Evolutionary conservation across 1,284 basidiomycete species (phyloP), one percentile per base, ranked within the genome.

Genomic region (Tilletia setariae): DNA sequence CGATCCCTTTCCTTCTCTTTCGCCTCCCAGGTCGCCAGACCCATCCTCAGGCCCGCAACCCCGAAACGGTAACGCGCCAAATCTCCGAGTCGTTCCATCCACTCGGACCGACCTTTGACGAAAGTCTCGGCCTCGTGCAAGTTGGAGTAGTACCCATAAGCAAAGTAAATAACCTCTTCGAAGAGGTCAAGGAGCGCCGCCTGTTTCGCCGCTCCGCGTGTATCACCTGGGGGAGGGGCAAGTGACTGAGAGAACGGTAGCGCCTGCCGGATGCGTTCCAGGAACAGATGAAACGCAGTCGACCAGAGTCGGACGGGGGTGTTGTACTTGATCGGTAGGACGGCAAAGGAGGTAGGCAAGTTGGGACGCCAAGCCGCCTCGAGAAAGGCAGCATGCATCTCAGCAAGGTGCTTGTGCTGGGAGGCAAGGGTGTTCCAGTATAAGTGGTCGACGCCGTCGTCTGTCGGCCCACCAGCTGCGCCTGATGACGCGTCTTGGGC

Each of bases 51-150:
- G 61, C 81, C 84, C 9, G 86, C 91, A n/a, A 96, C 91, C 2
- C 91, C 90, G 92, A 98, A 95, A 63, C 92, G 88, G 82, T 96
- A 98, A 32, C 94, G 87, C 0, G 95, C 94, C 42, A 99, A 87
- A 83, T 98, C 94, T 28, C 95, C 95, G 15, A 98, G 88, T 4
- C 94, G 93, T 82, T 99, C 94, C 65, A 98, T 89, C 94, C 95
- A 98, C 1, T 89, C 89, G 0, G 88, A 86, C 68, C 90, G 89
- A 85, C 94, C 94, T 9, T 85, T 83, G 13, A 83, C 83, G 65
- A 97, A 87, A 1, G 85, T 87, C 21, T 88, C 88, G 78, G 94
- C 90, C 79, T 98, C 95, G 66, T 93, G 86, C 7, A 98, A 87
- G 56, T 90, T 89, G 0, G 93, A 90, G 84, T 98, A 98, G 79